Conservation (phyloP, 192 early-diverging fungal genomes). For the Gaertneriomyces semiglobifer region DNA sequence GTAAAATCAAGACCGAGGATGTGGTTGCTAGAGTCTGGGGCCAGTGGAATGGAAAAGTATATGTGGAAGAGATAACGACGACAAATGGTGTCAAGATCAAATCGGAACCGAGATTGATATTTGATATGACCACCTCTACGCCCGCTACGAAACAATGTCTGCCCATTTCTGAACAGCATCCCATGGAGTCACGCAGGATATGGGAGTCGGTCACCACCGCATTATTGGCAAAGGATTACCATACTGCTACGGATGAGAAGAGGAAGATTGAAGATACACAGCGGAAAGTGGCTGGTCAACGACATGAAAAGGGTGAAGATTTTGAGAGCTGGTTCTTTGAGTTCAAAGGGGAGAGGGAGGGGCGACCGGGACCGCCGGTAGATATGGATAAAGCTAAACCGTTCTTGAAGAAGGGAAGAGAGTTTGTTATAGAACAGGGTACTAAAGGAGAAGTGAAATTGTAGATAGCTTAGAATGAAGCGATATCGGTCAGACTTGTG, state of each 20-base stretch:
- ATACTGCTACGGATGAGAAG: slow-evolving; percentile 63
- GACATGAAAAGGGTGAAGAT: slow-evolving; percentile 44
- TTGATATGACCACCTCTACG: slow-evolving; percentile 52
- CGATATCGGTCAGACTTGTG: no score
- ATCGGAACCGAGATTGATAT: slow-evolving; percentile 33
- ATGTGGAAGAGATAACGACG: slow-evolving; percentile 22
- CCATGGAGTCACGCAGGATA: slow-evolving; percentile 58
- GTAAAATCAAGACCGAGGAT: slow-evolving; percentile 47
- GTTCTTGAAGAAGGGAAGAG: slow-evolving; percentile 13
- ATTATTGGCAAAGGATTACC: slow-evolving; percentile 54
- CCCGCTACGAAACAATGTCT: slow-evolving; percentile 51
- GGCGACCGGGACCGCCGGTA: slow-evolving; percentile 19
- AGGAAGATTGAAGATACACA: slow-evolving; percentile 65
- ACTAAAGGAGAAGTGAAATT: no score
- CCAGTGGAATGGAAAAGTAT: slow-evolving; percentile 62
- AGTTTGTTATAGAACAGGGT: not conserved
- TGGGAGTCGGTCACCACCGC: slow-evolving; percentile 62
- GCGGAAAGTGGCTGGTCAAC: slow-evolving; percentile 48
- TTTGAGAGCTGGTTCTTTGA: slow-evolving; percentile 63
- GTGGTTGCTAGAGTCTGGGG: slow-evolving; percentile 60
- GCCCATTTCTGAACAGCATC: slow-evolving; percentile 57
- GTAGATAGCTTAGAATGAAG: no score
- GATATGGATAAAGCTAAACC: slow-evolving; percentile 26
- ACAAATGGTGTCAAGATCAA: not conserved
- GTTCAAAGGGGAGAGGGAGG: slow-evolving; percentile 32